These are phyloP conservation scores for Pezicula carpinea DNA, from an alignment of 2,329 filamentous ascomycete species.

Conservation along the genomic window DNA sequence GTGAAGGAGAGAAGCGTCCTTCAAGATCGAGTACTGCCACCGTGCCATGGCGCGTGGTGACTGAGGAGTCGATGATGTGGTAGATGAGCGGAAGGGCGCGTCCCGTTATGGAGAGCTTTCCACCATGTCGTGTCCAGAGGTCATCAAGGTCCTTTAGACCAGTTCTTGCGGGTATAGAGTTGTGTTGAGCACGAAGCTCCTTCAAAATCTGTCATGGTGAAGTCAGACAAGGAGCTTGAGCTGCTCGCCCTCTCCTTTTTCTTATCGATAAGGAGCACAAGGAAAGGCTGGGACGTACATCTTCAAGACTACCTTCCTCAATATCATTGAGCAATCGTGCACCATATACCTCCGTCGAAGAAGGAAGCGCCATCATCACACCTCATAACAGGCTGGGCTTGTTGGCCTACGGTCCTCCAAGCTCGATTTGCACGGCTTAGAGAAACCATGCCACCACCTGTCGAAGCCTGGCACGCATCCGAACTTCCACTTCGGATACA, in stretches of 20 bases:
- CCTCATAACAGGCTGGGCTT: not conserved
- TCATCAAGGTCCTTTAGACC: slow-evolving; percentile 41
- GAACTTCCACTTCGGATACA: slow-evolving; percentile 48
- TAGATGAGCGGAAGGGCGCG: slow-evolving; percentile 52
- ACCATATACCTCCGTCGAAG: slow-evolving; percentile 33
- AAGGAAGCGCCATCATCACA: slow-evolving; percentile 10
- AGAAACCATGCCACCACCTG: slow-evolving; percentile 51
- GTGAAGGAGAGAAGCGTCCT: slow-evolving; percentile 46
- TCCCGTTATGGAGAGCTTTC: slow-evolving; percentile 47
- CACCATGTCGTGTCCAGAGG: slow-evolving; percentile 42
- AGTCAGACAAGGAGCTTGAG: slow-evolving; percentile 1
- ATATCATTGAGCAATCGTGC: slow-evolving; percentile 48
- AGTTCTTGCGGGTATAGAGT: slow-evolving; percentile 6
- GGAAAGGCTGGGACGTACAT: slow-evolving; percentile 37
- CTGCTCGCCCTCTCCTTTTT: not conserved
- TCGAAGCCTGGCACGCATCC: slow-evolving; percentile 47
- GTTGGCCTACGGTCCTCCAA: not conserved
- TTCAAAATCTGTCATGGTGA: slow-evolving; percentile 12
- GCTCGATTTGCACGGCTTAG: not conserved
- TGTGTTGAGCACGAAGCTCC: slow-evolving; percentile 6
- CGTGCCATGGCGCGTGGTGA: slow-evolving; percentile 36
- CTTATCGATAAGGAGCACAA: slow-evolving; percentile 16
- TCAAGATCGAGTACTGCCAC: slow-evolving; percentile 53
- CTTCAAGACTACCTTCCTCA: slow-evolving; percentile 49
- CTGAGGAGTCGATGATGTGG: slow-evolving; percentile 45